Evolutionary conservation across 2,329 filamentous ascomycete species (phyloP), one percentile per base, ranked within the genome.

Genomic region (Calonectria leucothoes): DNA sequence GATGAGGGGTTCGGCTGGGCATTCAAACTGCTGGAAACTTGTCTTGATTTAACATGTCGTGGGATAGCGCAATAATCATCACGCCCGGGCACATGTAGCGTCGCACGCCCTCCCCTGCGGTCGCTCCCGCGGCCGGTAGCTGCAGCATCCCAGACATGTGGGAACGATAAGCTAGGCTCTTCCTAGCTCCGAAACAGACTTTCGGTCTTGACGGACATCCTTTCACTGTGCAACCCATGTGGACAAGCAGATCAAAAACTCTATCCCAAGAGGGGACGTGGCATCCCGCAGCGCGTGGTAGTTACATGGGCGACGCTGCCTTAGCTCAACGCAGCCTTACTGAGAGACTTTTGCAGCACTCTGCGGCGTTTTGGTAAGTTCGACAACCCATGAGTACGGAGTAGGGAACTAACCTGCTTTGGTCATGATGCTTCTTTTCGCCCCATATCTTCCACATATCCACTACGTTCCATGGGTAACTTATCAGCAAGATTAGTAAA

Each of bases 301-400:
- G 55, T 39, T 61, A 61, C 55, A 61, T 61, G 55, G 39, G 55
- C 10, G 23, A 35, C 55, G 4, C 12, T 39, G 29, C 55, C 39
- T 61, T 61, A 61, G 55, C 27, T 33, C 39, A 61, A 61, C 55
- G 55, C 55, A 61, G 55, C 55, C 55, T 61, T 39, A 37, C 25
- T 29, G 11, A 25, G 33, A 61, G 33, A 25, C 55, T 61, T 61
- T 39, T 25, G 2, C 37, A 27, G 20, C 15, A 8, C 35, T 10
- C 35, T 39, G 55, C n/a, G 25, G 35, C 23, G 35, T 27, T 14
- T 39, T 23, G 55, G 33, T 12, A 11, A 23, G 3, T 17, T 25
- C 55, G n/a, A 23, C 23, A 33, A 8, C 2, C 17, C 23, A 37
- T 23, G 27, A 33, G n/a, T 23, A 4, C 5, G 17, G 33, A 25